A percentile compares a stretch with the other conserved stretches of the same genome.
Evolutionary conservation across 345 rosid genomes (phyloP).

Genomic region (Abelmoschus esculentus): DNA sequence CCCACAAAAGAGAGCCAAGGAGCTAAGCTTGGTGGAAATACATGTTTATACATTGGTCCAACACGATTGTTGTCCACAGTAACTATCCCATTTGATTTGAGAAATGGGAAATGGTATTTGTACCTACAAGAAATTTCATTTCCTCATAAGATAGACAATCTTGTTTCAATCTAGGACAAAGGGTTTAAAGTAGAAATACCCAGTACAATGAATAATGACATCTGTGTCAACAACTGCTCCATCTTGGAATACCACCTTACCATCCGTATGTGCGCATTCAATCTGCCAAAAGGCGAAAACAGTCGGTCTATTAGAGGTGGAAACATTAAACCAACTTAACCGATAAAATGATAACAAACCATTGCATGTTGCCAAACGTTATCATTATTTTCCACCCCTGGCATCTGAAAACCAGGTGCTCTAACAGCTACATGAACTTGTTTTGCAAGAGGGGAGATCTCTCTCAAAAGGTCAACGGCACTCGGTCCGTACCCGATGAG

Average conservation of each 20-base stretch:
- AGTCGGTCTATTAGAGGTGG: neutral
- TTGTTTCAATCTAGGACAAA: too few species aligned
- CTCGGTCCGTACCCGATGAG: neutral
- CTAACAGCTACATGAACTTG: constrained; percentile 9
- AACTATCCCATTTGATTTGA: too few species aligned
- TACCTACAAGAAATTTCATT: too few species aligned
- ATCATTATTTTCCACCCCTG: neutral
- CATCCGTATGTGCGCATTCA: constrained; percentile 2
- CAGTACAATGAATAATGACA: neutral
- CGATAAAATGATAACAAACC: neutral
- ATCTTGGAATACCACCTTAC: constrained; percentile 6
- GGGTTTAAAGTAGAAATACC: neutral
- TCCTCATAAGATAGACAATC: too few species aligned
- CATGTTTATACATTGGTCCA: too few species aligned
- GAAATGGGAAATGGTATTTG: too few species aligned
- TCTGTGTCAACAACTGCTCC: constrained; percentile 5
- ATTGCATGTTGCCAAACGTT: constrained; percentile 6
- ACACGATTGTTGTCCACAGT: too few species aligned
- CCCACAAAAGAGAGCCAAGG: neutral
- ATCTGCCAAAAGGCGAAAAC: neutral
- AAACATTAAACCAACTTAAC: too few species aligned
- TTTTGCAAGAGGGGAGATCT: neutral
- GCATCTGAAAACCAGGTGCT: neutral
- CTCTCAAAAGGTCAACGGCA: neutral
- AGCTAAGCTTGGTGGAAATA: too few species aligned